Evolutionary conservation across 2,329 filamentous ascomycete species (phyloP).

Genomic region (Chaetoscypha palmicola): DNA sequence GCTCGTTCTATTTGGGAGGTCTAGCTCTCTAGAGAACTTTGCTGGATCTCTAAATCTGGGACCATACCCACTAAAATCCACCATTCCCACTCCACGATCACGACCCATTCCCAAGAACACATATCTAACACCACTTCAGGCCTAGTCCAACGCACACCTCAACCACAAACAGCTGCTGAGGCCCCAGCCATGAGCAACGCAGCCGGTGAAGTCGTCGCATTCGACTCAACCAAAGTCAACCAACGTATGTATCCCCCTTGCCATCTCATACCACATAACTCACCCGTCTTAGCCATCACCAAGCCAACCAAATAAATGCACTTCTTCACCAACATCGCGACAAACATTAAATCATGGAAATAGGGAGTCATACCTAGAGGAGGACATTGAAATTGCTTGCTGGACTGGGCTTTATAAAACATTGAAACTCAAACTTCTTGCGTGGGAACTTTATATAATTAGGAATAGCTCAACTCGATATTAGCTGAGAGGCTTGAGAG

Average conservation of each 20-base stretch:
- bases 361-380: neutral
- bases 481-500: conserved; percentile 3
- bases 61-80: neutral
- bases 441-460: neutral
- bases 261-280: neutral
- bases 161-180: conserved; percentile 13
- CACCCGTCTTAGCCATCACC: no score
- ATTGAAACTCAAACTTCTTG: neutral
- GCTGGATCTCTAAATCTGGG: neutral
- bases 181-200: conserved; percentile 23
- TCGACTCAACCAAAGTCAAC: conserved; percentile 21
- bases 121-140: neutral
- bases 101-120: neutral
- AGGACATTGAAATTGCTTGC: neutral
- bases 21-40: conserved; percentile 1
- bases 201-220: conserved; percentile 21
- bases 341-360: neutral
- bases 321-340: no score
- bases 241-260: conserved; percentile 12
- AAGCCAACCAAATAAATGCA: no score
- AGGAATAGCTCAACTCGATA: neutral
- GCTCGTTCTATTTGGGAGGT: conserved; percentile 1
- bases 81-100: conserved; percentile 1
- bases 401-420: neutral
- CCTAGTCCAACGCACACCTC: no score